Conservation (phyloP, 2,329 filamentous ascomycete genomes). For the Ophiosphaerella korrae region DNA sequence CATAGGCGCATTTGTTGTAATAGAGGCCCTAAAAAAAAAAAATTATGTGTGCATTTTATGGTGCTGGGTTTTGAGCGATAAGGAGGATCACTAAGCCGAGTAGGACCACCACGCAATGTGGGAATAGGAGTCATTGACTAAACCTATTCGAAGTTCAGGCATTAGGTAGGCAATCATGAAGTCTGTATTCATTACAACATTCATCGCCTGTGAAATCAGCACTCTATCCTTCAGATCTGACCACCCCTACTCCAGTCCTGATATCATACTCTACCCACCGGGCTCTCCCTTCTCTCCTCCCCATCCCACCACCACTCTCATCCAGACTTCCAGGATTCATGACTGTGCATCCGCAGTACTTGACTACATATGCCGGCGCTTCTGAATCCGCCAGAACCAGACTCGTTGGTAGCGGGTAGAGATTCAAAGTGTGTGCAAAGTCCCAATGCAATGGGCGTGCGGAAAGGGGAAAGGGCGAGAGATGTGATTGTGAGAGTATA, state of each 20-base stretch:
- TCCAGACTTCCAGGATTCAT: constrained; percentile 87
- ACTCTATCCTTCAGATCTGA: constrained; percentile 31
- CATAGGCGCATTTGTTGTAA: too few species aligned
- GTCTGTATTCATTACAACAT: too few species aligned
- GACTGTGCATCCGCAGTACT: constrained; percentile 93
- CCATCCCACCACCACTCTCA: constrained; percentile 60
- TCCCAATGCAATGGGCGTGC: constrained; percentile 90
- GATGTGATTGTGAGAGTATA: constrained; percentile 84
- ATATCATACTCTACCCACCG: constrained; percentile 84
- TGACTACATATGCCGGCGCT: constrained; percentile 80
- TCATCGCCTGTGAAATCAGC: neutral
- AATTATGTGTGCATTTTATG: too few species aligned
- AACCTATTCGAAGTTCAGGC: too few species aligned
- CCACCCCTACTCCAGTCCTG: constrained; percentile 28
- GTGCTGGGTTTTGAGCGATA: too few species aligned
- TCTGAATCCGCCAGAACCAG: constrained; percentile 83
- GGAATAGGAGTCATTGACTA: too few species aligned
- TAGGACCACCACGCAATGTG: too few species aligned
- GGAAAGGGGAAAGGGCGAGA: constrained; percentile 83
- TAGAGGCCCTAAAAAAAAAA: too few species aligned
- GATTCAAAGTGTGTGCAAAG: constrained; percentile 72
- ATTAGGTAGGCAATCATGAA: too few species aligned
- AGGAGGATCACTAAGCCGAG: too few species aligned
- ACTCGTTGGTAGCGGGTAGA: constrained; percentile 88
- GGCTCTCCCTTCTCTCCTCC: constrained; percentile 67